A percentile compares a stretch with the other conserved stretches of the same genome.
Conservation (phyloP, 73 alveolate genomes). For the Tetrahymena malaccensis region DNA sequence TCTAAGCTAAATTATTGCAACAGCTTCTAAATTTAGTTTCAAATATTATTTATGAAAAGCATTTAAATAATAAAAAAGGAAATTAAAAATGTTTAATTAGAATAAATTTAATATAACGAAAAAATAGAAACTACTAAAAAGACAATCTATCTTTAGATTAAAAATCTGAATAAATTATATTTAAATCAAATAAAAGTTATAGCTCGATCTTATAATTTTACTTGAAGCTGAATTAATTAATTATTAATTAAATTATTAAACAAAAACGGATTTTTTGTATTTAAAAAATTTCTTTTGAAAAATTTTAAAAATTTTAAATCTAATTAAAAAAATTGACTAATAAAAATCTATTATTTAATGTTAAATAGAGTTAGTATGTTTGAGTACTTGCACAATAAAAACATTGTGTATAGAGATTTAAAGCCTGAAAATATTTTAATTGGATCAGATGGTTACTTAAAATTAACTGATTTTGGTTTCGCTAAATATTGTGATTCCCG, state of each 20-base stretch:
- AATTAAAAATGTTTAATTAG: neutral
- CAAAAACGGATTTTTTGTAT: neutral
- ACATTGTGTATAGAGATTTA: conserved; percentile 86
- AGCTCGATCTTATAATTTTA: too few relatives aligned
- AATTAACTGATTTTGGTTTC: conserved; percentile 95
- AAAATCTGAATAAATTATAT: too few relatives aligned
- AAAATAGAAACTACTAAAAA: neutral
- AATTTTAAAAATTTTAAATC: neutral
- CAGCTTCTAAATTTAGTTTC: too few relatives aligned
- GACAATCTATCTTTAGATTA: neutral
- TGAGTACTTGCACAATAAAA: conserved; percentile 89
- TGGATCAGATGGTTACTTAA: conserved; percentile 91
- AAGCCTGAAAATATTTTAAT: conserved; percentile 91
- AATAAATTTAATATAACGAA: neutral
- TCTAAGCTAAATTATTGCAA: too few relatives aligned
- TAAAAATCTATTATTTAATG: neutral
- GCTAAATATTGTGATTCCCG: conserved; percentile 93
- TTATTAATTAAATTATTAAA: too few relatives aligned
- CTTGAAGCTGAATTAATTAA: too few relatives aligned
- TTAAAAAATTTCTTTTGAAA: too few relatives aligned
- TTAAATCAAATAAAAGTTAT: neutral
- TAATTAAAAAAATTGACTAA: neutral
- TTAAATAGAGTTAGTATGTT: conserved; percentile 56
- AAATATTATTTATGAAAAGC: too few relatives aligned
- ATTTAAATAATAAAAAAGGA: too few relatives aligned